Base-by-base conservation (phyloP, 2,329 filamentous ascomycete genomes). In the Colletotrichum plurivorum region DNA sequence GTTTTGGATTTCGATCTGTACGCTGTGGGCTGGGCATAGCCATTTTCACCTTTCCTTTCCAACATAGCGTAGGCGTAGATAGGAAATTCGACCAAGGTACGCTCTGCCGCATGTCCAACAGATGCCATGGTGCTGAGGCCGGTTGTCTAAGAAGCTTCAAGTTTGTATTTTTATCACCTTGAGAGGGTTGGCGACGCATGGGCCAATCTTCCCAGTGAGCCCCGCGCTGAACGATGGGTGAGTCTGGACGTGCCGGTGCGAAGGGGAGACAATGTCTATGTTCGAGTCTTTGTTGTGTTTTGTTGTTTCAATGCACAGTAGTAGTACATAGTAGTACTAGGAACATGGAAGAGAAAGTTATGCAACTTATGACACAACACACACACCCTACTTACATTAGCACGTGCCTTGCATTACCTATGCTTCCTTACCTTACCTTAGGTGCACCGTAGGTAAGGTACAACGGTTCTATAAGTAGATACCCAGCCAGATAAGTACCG, bases 61-160 rank as follows among this genome's bases (percentile, higher is more conserved):
- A 39, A 67, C 62, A 69, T 67, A 69, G 67, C 67, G 67, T 61
- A 67, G 67, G 67, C 67, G 67, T 69, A 69, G 51, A 67, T 43
- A 67, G 62, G 62, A 16, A 31, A 57, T 22, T 52, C 46, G 31
- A 36, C 31, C 31, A 48, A 9, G 54, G 31, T 36, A 36, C 10
- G 31, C 31, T 36, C 31, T 36, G 31, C 31, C 31, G 31, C 31
- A 36, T 36, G 31, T 9, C 31, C 31, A 36, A 36, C 9, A 36
- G 31, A 36, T 10, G 31, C 31, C 10, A 10, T 36, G 31, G 10
- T 36, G 31, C 7, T 36, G 31, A 9, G 31, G 31, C 31, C 10
- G 8, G 31, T 10, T 36, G 31, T 36, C 31, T 8, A 36, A 10
- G 31, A 36, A 36, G 31, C 31, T 36, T 36, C 31, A 8, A 36